Evolutionary conservation across 192 early-diverging fungal species (phyloP), one percentile per base, ranked within the genome.

Genomic region (Linnemannia schmuckeri): DNA sequence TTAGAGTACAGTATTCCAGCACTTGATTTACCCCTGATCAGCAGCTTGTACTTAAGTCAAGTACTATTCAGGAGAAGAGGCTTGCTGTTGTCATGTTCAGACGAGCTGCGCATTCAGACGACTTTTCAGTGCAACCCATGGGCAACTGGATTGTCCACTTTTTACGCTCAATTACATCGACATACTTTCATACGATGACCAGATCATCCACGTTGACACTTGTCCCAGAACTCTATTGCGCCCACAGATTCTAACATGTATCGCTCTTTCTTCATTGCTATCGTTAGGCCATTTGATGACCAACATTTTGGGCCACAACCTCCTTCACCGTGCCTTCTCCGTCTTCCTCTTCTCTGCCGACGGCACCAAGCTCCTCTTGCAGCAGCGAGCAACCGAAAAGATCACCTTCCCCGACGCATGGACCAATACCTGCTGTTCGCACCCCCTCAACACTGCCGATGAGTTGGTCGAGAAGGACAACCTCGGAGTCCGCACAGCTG

Each of bases 401-500:
- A 99, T 99, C 87, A 99, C 98, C 8, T 99, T 99, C 90, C 98
- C 98, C 15, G 94, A 95, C 61, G 95, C 94, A 90, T 99, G 92
- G 89, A 99, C 98, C 77, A 99, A 99, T 91, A 99, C 98, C 8
- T 99, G 98, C 90, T 99, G 98, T 90, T 98, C 97, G 38, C 98
- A 99, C 85, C 98, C 98, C 22, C 93, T 99, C 77, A 95, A 95
- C 82, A 92, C 88, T 24, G 80, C 92, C 13, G 89, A 91, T 15
- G 98, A 98, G 88, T 89, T 98, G 70, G 94, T 93, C 38, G 96
- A 97, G 84, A 82, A 89, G 57, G 92, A 93, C 24, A 97, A 74
- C 72, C 66, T 87, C 87, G 97, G 97, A 63, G 97, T 95, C 42
- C 91, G 96, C 72, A 90, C 93, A 17, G 98, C 98, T 40, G 98